Percentiles rank a stretch among this genome's conserved stretches.
Evolutionary conservation across 2,329 filamentous ascomycete species (phyloP).

Genomic region (Pyrenophora graminea): DNA sequence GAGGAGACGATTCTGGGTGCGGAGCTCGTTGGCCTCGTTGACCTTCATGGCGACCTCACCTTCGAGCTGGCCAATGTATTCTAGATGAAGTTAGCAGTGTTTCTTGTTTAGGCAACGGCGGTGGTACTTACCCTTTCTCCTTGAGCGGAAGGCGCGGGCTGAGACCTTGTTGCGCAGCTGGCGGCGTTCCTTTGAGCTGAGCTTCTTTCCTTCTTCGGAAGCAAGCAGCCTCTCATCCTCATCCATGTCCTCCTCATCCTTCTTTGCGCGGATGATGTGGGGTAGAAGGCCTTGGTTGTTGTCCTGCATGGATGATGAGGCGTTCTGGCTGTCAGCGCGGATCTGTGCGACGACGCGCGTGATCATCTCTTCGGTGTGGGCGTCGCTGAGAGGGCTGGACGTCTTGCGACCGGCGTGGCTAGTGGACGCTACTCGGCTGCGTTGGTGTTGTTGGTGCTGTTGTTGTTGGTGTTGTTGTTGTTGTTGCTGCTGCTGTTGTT

Average conservation of each 20-base stretch:
- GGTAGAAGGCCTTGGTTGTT: slow-evolving; percentile 56
- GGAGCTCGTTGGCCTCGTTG: slow-evolving; percentile 80
- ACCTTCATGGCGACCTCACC: slow-evolving; percentile 82
- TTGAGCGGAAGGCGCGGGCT: slow-evolving; percentile 93
- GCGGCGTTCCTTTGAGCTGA: slow-evolving; percentile 95
- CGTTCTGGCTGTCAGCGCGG: slow-evolving; percentile 68
- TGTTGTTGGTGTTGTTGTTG: slow-evolving; percentile 36
- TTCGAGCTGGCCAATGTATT: slow-evolving; percentile 96
- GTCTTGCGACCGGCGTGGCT: slow-evolving; percentile 38
- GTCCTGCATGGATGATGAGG: slow-evolving; percentile 58
- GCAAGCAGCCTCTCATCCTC: slow-evolving; percentile 91
- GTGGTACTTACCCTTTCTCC: slow-evolving; percentile 82
- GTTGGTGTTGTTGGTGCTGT: slow-evolving; percentile 46
- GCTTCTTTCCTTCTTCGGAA: slow-evolving; percentile 98
- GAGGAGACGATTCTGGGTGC: slow-evolving; percentile 78
- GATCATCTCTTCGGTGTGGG: slow-evolving; percentile 80
- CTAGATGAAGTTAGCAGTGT: slow-evolving; percentile 63
- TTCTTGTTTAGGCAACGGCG: background rate
- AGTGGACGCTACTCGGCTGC: slow-evolving; percentile 26
- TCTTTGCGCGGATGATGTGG: slow-evolving; percentile 75
- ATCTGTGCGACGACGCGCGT: slow-evolving; percentile 91
- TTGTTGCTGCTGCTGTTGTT: too few species aligned
- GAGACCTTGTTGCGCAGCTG: slow-evolving; percentile 99
- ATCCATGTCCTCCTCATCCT: slow-evolving; percentile 98
- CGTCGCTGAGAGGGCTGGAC: slow-evolving; percentile 50